These are phyloP conservation scores for Achaetomiella virescens DNA, from an alignment of 495 filamentous ascomycete species.

Conservation along the genomic window DNA sequence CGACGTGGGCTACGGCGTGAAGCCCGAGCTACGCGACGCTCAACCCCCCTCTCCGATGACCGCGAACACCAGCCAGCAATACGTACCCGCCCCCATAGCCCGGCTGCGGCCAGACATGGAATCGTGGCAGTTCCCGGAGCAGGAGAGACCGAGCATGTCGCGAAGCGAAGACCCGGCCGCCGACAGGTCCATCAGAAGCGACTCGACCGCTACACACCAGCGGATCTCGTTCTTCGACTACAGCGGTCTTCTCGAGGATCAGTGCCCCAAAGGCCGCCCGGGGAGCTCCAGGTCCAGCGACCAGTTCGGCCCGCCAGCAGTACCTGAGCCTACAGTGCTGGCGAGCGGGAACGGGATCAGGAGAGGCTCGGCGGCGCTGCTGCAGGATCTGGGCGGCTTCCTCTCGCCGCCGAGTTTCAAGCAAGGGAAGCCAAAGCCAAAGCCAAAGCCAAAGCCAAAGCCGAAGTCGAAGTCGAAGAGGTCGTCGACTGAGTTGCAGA, in stretches of 20 bases:
- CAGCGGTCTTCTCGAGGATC: constrained; percentile 55
- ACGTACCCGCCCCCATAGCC: constrained; percentile 30
- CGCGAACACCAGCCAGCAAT: constrained; percentile 2
- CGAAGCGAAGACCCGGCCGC: constrained; percentile 32
- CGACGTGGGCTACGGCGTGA: constrained; percentile 61
- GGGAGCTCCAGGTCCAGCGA: constrained; percentile 30
- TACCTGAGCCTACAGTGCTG: constrained; percentile 29
- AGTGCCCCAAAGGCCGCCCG: constrained; percentile 19
- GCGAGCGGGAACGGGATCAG: constrained; percentile 33
- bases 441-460: background rate
- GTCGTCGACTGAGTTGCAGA: constrained; percentile 26
- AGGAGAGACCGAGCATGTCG: constrained; percentile 16
- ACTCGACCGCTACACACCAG: constrained; percentile 38
- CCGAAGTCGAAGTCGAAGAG: constrained; percentile 15
- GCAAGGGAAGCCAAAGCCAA: constrained; percentile 15
- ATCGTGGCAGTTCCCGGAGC: constrained; percentile 35
- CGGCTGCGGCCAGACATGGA: constrained; percentile 27
- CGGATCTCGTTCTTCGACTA: constrained; percentile 66
- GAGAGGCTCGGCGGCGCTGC: constrained; percentile 45
- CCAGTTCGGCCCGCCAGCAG: constrained; percentile 19
- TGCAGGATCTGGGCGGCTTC: constrained; percentile 56
- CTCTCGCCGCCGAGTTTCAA: constrained; percentile 30
- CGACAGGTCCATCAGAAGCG: constrained; percentile 26
- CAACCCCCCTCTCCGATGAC: constrained; percentile 21
- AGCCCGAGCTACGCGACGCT: constrained; percentile 49